phyloP scores from a whole-genome alignment of 2,329 filamentous ascomycete genomes.

The Colletotrichum lini region DNA sequence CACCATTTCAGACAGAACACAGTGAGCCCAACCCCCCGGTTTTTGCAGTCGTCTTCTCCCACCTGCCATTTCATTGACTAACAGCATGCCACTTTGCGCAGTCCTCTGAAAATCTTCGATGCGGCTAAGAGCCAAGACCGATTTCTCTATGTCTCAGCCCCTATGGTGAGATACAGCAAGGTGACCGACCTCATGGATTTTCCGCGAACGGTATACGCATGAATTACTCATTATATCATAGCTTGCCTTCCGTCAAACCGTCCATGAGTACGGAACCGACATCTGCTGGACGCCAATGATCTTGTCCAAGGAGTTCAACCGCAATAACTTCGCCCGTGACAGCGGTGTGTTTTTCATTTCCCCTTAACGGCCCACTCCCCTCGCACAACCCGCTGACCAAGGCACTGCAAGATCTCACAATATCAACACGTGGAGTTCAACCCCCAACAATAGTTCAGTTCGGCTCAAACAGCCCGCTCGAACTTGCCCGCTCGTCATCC shows the following conservation, averaged over 20 bases:
- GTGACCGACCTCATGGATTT: slow-evolving; percentile 47
- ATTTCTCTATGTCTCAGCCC: slow-evolving; percentile 72
- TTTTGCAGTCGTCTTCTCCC: background rate
- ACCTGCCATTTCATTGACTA: background rate
- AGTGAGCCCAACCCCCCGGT: slow-evolving; percentile 15
- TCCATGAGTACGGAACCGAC: slow-evolving; percentile 75
- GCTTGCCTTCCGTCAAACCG: slow-evolving; percentile 79
- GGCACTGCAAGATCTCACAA: slow-evolving; percentile 67
- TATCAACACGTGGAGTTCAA: slow-evolving; percentile 66
- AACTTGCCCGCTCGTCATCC: slow-evolving; percentile 74
- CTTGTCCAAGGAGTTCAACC: slow-evolving; percentile 78
- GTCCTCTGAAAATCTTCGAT: slow-evolving; percentile 73
- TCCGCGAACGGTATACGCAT: background rate
- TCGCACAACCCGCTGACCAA: slow-evolving; percentile 33
- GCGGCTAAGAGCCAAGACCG: slow-evolving; percentile 65
- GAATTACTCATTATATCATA: slow-evolving; percentile 49
- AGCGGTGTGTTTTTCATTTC: slow-evolving; percentile 60
- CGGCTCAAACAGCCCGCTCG: slow-evolving; percentile 72
- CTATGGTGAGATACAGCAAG: slow-evolving; percentile 79
- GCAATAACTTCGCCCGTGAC: slow-evolving; percentile 71
- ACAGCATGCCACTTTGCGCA: slow-evolving; percentile 47
- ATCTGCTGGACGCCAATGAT: slow-evolving; percentile 82
- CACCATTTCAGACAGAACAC: slow-evolving; percentile 38
- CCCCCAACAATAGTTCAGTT: slow-evolving; percentile 78
- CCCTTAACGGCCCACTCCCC: slow-evolving; percentile 43